A percentile compares a stretch with the other conserved stretches of the same genome.
phyloP scores from a whole-genome alignment of 805 yeast species.

The Kazachstania viticola region DNA sequence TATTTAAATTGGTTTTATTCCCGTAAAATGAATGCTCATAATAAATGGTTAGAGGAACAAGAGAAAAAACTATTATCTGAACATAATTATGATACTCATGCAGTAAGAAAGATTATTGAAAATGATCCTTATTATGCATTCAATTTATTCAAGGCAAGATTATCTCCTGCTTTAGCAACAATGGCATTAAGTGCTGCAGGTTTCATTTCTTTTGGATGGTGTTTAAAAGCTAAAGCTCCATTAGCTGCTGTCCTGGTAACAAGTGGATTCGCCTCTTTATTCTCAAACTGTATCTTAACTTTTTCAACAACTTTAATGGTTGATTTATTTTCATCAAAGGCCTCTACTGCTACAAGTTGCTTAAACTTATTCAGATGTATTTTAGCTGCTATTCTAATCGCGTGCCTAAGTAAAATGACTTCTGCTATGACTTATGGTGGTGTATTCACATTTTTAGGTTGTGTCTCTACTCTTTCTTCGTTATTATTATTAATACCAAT shows the following conservation, averaged over 20 bases:
- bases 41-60: slow-evolving; percentile 13
- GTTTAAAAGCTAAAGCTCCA: slow-evolving; percentile 37
- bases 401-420: slow-evolving; percentile 53
- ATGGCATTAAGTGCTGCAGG: slow-evolving; percentile 29
- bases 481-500: slow-evolving; percentile 19
- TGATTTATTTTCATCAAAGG: slow-evolving; percentile 59
- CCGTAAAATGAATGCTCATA: slow-evolving; percentile 11
- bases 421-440: slow-evolving; percentile 56
- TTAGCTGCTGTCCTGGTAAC: slow-evolving; percentile 47
- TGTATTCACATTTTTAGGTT: slow-evolving; percentile 61
- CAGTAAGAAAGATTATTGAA: slow-evolving; percentile 12
- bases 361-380: slow-evolving; percentile 64
- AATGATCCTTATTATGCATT: slow-evolving; percentile 30
- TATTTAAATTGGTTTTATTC: slow-evolving; percentile 37
- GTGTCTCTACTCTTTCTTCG: slow-evolving; percentile 27
- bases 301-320: slow-evolving; percentile 56
- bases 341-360: slow-evolving; percentile 67
- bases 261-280: slow-evolving; percentile 44
- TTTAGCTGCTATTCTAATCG: slow-evolving; percentile 60
- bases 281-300: slow-evolving; percentile 48
- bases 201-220: slow-evolving; percentile 61
- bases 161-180: slow-evolving; percentile 36
- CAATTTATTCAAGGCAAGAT: slow-evolving; percentile 44
- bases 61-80: slow-evolving; percentile 10
- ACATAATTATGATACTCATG: slow-evolving; percentile 9